Evolutionary conservation across 1,284 basidiomycete species (phyloP).

Genomic region (Cryptococcus sp.): DNA sequence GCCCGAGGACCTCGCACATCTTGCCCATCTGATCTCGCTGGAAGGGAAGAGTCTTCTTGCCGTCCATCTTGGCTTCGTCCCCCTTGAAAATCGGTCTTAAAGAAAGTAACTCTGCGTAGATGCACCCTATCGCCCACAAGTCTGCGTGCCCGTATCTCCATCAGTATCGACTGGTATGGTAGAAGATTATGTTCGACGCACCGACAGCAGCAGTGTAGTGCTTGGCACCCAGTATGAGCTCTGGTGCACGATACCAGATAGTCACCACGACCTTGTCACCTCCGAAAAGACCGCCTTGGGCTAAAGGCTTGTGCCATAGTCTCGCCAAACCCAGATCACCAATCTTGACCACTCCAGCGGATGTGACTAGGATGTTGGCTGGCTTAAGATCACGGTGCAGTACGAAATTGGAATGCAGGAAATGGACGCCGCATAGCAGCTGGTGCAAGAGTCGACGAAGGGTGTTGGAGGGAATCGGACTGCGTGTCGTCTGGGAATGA

Average conservation of each 20-base stretch:
- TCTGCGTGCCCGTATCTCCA: conserved; percentile 55
- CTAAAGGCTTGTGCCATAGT: conserved; percentile 57
- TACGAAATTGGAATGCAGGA: conserved; percentile 92
- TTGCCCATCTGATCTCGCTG: conserved; percentile 91
- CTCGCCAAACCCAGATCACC: conserved; percentile 94
- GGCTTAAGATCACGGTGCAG: conserved; percentile 97
- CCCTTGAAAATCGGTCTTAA: conserved; percentile 98
- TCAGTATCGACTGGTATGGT: not conserved
- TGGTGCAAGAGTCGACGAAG: conserved; percentile 94
- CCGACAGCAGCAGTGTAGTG: conserved; percentile 93
- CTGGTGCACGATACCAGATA: conserved; percentile 98
- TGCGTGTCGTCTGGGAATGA: conserved; percentile 83
- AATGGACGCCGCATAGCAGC: conserved; percentile 91
- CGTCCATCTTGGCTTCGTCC: conserved; percentile 93
- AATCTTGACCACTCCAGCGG: conserved; percentile 89
- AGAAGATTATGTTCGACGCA: conserved; percentile 33
- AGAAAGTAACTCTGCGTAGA: conserved; percentile 91
- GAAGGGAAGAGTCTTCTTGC: conserved; percentile 82
- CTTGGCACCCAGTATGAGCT: conserved; percentile 89
- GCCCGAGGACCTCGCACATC: conserved; percentile 93
- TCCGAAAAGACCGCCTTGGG: conserved; percentile 58
- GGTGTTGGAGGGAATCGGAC: conserved; percentile 69
- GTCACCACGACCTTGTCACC: conserved; percentile 99
- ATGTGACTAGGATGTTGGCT: conserved; percentile 95
- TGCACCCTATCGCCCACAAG: conserved; percentile 95